Conservation (phyloP, 495 filamentous ascomycete species). For the Penicillium pulvis region DNA sequence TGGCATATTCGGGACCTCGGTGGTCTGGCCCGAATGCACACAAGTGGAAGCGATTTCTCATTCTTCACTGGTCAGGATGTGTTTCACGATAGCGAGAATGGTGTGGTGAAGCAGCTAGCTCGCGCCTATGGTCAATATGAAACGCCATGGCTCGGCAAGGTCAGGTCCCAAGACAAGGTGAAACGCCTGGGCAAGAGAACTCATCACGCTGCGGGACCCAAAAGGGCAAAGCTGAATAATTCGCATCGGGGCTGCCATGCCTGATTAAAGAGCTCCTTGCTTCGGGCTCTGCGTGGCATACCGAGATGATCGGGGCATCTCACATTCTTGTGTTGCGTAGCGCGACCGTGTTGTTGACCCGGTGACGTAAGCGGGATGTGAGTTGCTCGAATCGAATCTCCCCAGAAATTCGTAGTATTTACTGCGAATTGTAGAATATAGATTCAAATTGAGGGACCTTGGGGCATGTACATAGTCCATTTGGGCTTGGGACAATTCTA, state of each 20-base stretch:
- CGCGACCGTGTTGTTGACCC: conserved; percentile 15
- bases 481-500: no score
- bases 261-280: background rate
- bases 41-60: conserved; percentile 14
- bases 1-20: background rate
- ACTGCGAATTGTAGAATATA: no score
- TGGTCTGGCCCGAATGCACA: conserved; percentile 6
- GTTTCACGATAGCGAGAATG: conserved; percentile 1
- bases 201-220: background rate
- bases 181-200: background rate
- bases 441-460: no score
- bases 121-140: conserved; percentile 19
- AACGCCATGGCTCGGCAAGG: conserved; percentile 7
- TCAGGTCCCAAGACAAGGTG: background rate
- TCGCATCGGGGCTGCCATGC: no score
- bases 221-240: no score
- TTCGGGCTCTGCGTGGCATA: background rate
- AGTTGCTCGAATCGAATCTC: no score
- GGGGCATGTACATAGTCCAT: no score
- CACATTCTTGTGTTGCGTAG: conserved; percentile 20
- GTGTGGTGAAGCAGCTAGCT: conserved; percentile 12
- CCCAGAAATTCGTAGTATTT: no score
- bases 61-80: conserved; percentile 17
- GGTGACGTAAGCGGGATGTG: background rate
- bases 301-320: conserved; percentile 9